These are phyloP conservation scores for Moesziomyces globuligerus DNA, from an alignment of 1,284 basidiomycete genomes.

Conservation along the genomic window DNA sequence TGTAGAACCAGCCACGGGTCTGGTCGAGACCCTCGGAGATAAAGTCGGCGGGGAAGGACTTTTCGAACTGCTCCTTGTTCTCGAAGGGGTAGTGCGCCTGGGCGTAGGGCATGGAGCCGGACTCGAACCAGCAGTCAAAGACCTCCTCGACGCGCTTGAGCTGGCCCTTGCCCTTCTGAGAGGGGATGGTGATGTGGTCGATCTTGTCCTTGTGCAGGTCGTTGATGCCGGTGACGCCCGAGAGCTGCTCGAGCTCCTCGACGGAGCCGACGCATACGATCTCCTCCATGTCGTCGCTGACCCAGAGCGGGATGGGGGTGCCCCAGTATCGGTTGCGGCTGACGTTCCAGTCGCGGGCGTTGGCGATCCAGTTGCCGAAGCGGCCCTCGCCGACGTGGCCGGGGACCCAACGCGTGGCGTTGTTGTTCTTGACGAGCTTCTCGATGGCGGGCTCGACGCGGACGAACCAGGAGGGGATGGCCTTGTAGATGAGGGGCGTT, in stretches of 20 bases:
- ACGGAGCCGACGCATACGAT: constrained; percentile 89
- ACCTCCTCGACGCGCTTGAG: constrained; percentile 93
- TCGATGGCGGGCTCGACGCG: constrained; percentile 85
- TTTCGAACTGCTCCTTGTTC: constrained; percentile 84
- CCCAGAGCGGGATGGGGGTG: constrained; percentile 97
- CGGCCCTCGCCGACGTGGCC: constrained; percentile 87
- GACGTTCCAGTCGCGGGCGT: constrained; percentile 98
- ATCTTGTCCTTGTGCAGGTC: constrained; percentile 95
- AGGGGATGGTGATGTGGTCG: constrained; percentile 95
- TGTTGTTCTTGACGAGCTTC: constrained; percentile 88
- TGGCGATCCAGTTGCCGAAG: constrained; percentile 96
- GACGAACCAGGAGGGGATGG: constrained; percentile 96
- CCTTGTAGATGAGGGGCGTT: constrained; percentile 95
- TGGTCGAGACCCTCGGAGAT: constrained; percentile 87
- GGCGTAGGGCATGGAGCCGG: constrained; percentile 99
- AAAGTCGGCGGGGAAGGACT: constrained; percentile 94
- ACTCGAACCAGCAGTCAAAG: constrained; percentile 99
- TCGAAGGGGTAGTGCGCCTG: constrained; percentile 98
- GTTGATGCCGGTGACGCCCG: constrained; percentile 85
- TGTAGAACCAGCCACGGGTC: constrained; percentile 96
- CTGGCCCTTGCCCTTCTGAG: constrained; percentile 84
- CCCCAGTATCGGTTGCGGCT: constrained; percentile 99
- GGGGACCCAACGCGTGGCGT: constrained; percentile 93
- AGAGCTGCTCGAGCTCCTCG: constrained; percentile 85
- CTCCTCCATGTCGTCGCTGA: constrained; percentile 91